Evolutionary conservation across 768 basidiomycete genomes (phyloP).

Genomic region (Leccinellum rugosiceps): DNA sequence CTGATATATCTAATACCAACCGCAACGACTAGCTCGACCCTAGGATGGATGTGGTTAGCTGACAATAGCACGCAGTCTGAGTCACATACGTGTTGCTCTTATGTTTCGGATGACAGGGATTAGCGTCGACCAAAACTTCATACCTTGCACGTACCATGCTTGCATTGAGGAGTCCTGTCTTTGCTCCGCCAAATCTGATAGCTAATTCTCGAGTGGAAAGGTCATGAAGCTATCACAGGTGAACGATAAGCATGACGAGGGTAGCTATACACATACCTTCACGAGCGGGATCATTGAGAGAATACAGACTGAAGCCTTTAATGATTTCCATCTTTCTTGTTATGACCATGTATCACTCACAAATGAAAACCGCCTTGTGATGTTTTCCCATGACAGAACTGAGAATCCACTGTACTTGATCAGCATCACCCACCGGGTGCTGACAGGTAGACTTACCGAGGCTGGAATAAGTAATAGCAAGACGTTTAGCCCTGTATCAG

Average conservation of each 20-base stretch:
- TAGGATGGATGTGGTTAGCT: slow-evolving; percentile 18
- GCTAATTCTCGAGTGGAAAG: slow-evolving; percentile 72
- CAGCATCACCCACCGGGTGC: not conserved
- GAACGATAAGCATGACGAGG: slow-evolving; percentile 1
- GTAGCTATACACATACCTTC: slow-evolving; percentile 41
- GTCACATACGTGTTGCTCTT: slow-evolving; percentile 66
- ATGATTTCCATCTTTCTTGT: not conserved
- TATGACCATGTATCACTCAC: slow-evolving; percentile 36
- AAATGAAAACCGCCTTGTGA: slow-evolving; percentile 56
- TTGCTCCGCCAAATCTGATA: slow-evolving; percentile 69
- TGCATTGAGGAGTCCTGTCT: slow-evolving; percentile 77
- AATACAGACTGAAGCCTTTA: slow-evolving; percentile 47
- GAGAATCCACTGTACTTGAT: slow-evolving; percentile 49
- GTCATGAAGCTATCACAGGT: slow-evolving; percentile 60
- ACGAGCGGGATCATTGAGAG: slow-evolving; percentile 77
- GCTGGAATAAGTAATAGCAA: slow-evolving; percentile 63
- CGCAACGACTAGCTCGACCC: slow-evolving; percentile 66
- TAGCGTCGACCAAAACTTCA: not conserved
- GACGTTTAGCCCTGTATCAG: slow-evolving; percentile 61
- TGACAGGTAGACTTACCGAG: slow-evolving; percentile 44
- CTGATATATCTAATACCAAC: slow-evolving; percentile 39
- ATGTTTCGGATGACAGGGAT: not conserved
- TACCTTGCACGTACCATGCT: slow-evolving; percentile 53
- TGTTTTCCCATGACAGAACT: slow-evolving; percentile 45
- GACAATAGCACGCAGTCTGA: not conserved